Percentiles rank a stretch among this genome's conserved stretches.
Conservation (phyloP, 2,329 filamentous ascomycete species). For the Microcyclospora pomicola region DNA sequence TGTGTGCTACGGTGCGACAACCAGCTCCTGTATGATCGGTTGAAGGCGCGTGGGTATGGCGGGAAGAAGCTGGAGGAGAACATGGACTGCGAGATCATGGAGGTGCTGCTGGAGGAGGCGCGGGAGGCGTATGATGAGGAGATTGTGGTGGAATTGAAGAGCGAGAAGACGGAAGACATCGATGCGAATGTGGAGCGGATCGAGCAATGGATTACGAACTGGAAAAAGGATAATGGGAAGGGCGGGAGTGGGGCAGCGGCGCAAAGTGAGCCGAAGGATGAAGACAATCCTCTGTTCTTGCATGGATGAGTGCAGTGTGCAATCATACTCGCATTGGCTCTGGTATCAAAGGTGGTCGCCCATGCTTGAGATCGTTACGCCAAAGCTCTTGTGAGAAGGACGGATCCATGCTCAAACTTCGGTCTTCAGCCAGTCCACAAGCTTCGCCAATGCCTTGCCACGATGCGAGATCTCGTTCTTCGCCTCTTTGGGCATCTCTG, state of each 20-base stretch:
- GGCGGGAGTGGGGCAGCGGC: constrained; percentile 16
- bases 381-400: too few relatives aligned
- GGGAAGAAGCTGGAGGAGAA: constrained; percentile 91
- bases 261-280: constrained; percentile 16
- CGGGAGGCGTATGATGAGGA: constrained; percentile 72
- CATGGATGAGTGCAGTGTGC: constrained; percentile 16
- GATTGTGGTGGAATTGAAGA: constrained; percentile 77
- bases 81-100: constrained; percentile 93
- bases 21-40: constrained; percentile 66
- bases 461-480: constrained; percentile 94
- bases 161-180: constrained; percentile 70
- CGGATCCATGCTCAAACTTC: constrained; percentile 8
- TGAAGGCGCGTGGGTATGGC: constrained; percentile 64
- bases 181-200: constrained; percentile 79
- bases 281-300: constrained; percentile 23
- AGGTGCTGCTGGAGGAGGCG: constrained; percentile 82
- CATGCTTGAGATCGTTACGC: too few relatives aligned
- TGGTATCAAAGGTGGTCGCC: background rate
- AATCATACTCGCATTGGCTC: background rate
- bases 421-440: constrained; percentile 56
- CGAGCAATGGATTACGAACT: constrained; percentile 65
- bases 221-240: constrained; percentile 54
- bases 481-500: constrained; percentile 78
- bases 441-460: constrained; percentile 69
- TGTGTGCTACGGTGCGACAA: constrained; percentile 79